phyloP scores from a whole-genome alignment of 495 filamentous ascomycete genomes.

The Daldinia caldariorum region DNA sequence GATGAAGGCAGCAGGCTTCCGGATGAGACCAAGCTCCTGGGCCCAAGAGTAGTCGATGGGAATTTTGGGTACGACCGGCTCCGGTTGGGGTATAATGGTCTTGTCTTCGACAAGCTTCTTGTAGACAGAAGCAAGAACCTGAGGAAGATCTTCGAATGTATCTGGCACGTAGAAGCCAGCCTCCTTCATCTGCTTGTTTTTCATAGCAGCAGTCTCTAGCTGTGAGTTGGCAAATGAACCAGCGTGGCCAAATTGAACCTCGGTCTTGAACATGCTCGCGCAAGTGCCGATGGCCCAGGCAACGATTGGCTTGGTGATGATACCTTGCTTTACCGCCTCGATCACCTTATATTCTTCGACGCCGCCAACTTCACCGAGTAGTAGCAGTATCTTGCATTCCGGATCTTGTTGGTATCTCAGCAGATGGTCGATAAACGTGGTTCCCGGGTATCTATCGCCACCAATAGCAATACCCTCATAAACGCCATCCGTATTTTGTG shows the following conservation, averaged over 20 bases:
- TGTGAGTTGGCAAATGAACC: slow-evolving; percentile 99
- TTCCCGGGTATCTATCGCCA: slow-evolving; percentile 98
- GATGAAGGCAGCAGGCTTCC: slow-evolving; percentile 99
- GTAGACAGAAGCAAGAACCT: slow-evolving; percentile 79
- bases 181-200: slow-evolving; percentile 96
- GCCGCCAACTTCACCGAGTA: slow-evolving; percentile 98
- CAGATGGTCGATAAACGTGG: slow-evolving; percentile 98
- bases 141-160: slow-evolving; percentile 95
- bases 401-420: slow-evolving; percentile 94
- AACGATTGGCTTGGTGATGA: slow-evolving; percentile 97
- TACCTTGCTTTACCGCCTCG: slow-evolving; percentile 92
- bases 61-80: slow-evolving; percentile 97
- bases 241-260: slow-evolving; percentile 99
- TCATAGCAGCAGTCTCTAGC: slow-evolving; percentile 93
- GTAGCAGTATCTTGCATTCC: slow-evolving; percentile 93
- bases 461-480: slow-evolving; percentile 99
- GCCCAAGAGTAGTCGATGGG: slow-evolving; percentile 99
- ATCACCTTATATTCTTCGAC: slow-evolving; percentile 99
- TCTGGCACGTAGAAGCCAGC: slow-evolving; percentile 94
- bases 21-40: slow-evolving; percentile 98
- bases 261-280: slow-evolving; percentile 99
- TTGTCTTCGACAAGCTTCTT: slow-evolving; percentile 83
- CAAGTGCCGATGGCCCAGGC: slow-evolving; percentile 99
- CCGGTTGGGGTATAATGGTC: slow-evolving; percentile 81
- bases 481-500: slow-evolving; percentile 94